These are phyloP conservation scores for Dothistroma pini DNA, from an alignment of 2,329 filamentous ascomycete species.

Conservation along the genomic window DNA sequence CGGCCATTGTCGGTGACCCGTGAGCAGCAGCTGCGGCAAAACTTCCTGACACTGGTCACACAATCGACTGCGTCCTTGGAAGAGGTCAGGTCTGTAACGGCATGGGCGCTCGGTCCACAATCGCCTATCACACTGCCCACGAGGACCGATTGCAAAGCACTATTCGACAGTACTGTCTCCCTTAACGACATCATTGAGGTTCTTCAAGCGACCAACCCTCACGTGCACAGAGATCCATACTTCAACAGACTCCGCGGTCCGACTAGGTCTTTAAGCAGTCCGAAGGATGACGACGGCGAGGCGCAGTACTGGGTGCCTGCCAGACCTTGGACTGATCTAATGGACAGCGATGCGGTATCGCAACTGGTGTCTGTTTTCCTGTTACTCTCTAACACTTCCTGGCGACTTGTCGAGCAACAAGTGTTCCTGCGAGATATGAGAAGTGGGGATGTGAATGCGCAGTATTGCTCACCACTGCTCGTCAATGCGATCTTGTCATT, in stretches of 20 bases:
- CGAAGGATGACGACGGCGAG: not conserved
- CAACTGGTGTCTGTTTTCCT: conserved; percentile 31
- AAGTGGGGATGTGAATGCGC: conserved; percentile 25
- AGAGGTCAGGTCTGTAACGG: conserved; percentile 8
- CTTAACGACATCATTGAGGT: not conserved
- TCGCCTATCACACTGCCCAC: not conserved
- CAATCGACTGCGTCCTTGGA: conserved; percentile 17
- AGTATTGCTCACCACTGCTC: conserved; percentile 37
- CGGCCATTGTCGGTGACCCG: not conserved
- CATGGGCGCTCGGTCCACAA: not conserved
- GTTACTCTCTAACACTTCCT: conserved; percentile 24
- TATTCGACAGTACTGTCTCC: not conserved
- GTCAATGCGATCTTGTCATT: conserved; percentile 36
- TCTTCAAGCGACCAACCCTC: not conserved
- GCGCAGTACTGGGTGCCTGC: conserved; percentile 24
- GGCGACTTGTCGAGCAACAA: conserved; percentile 35
- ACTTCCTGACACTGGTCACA: conserved; percentile 11
- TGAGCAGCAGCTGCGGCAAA: conserved; percentile 3
- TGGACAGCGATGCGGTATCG: conserved; percentile 30
- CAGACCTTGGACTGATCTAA: conserved; percentile 32
- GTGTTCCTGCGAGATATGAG: conserved; percentile 37
- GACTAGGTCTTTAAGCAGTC: conserved; percentile 10
- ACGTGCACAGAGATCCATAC: not conserved
- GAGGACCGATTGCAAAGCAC: not conserved
- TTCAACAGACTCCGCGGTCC: not conserved